Conservation (phyloP, 192 early-diverging fungal species). For the Dissophora ornata region DNA sequence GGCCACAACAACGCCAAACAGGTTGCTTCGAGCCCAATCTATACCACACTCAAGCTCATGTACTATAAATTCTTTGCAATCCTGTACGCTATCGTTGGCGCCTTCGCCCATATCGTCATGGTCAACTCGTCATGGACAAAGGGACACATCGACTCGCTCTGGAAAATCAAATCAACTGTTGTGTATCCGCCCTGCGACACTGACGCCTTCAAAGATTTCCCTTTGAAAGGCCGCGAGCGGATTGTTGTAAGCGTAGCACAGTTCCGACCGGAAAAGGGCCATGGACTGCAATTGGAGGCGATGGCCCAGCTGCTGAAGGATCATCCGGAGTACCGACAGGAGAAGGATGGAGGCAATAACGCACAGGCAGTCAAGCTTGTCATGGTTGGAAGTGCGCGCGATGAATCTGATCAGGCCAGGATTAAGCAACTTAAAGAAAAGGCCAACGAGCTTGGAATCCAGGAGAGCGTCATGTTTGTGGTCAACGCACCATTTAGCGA, state of each 20-base stretch:
- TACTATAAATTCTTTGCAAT: constrained; percentile 88
- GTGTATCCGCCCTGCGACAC: constrained; percentile 98
- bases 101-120: constrained; percentile 85
- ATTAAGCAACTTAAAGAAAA: constrained; percentile 68
- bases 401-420: constrained; percentile 78
- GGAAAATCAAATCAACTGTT: constrained; percentile 73
- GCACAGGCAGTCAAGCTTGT: constrained; percentile 65
- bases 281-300: constrained; percentile 82
- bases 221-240: constrained; percentile 64
- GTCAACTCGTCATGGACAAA: constrained; percentile 98
- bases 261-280: constrained; percentile 97
- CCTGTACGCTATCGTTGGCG: constrained; percentile 82
- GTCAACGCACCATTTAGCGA: constrained; percentile 83
- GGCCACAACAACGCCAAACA: constrained; percentile 70
- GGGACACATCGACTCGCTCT: constrained; percentile 89
- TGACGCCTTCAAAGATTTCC: constrained; percentile 63
- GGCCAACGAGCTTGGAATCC: constrained; percentile 62
- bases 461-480: constrained; percentile 81
- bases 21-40: constrained; percentile 67
- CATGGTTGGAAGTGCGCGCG: constrained; percentile 88
- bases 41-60: constrained; percentile 70
- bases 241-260: constrained; percentile 92
- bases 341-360: constrained; percentile 8
- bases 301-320: constrained; percentile 71
- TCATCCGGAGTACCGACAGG: constrained; percentile 65